Evolutionary conservation across 345 rosid species (phyloP), one percentile per base, ranked within the genome.

Genomic region (Moringa oleifera): DNA sequence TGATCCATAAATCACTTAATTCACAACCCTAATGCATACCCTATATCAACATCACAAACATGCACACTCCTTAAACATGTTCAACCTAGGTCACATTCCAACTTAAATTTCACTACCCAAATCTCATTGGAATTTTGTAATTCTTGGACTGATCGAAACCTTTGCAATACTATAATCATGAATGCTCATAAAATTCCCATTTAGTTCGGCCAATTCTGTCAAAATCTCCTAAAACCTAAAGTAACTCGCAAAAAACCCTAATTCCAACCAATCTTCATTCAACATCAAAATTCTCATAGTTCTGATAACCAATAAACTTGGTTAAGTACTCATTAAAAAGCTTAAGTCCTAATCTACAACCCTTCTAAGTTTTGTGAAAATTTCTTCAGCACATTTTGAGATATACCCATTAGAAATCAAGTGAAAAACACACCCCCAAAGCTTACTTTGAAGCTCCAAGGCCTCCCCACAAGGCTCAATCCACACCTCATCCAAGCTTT

Each of bases 351-450:
- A 19, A 51, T 6, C 79, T 82, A 66, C 59, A 57, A 69, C 47
- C 18, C 47, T 22, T 60, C 60, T 12, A 76, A 69, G 60, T 13
- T 1, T 20, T 59, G 69, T 22, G 9, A 52, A 69, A 73, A 65
- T 78, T 51, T 66, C 63, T 58, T 0, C 0, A 55, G 8, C 51
- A 13, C 11, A 67, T 7, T 62, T 53, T 58, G 28, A 73, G 66
- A 64, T 72, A 71, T 62, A 25, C 46, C 31, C 28, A 31, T 31
- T 57, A n/a, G 52, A 69, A 68, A 60, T 75, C 18, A 68, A 67
- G 71, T 49, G 18, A 82, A 77, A 85, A 85, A 75, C 90, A 85
- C 91, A 83, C 65, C 56, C 61, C 25, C 49, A 55, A 37, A 25
- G 53, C 20, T 19, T 59, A 53, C 20, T 51, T 20, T 49, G 5